Evolutionary conservation across 129 eudicot species (phyloP).

Genomic region (Pseudognaphalium luteoalbum): DNA sequence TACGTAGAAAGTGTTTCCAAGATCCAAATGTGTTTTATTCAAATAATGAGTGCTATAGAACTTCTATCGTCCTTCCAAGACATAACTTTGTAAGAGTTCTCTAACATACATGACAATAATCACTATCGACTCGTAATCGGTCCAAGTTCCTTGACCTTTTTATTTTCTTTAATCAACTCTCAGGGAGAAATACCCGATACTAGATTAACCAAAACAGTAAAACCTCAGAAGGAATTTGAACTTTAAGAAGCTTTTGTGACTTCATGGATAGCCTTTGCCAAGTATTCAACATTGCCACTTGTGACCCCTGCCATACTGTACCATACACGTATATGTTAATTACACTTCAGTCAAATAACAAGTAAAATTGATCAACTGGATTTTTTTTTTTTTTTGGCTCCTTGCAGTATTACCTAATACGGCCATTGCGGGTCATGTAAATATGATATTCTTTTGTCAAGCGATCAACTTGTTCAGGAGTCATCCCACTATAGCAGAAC

Average conservation of each 20-base stretch:
- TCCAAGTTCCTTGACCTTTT: slow-evolving; percentile 16
- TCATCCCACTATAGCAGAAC: slow-evolving; percentile 98
- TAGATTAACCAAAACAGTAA: not conserved
- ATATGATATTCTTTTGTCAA: slow-evolving; percentile 84
- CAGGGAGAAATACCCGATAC: slow-evolving; percentile 16
- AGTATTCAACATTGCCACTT: slow-evolving; percentile 83
- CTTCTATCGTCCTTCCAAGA: slow-evolving; percentile 10
- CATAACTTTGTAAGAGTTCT: not conserved
- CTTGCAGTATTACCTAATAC: slow-evolving; percentile 66
- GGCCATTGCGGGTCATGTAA: slow-evolving; percentile 94
- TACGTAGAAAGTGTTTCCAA: not conserved
- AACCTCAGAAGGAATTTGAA: not conserved
- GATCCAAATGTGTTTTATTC: slow-evolving; percentile 22
- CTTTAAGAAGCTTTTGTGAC: slow-evolving; percentile 64
- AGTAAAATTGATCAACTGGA: not conserved
- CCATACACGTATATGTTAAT: not conserved
- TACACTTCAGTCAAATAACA: slow-evolving; percentile 3
- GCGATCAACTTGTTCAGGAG: slow-evolving; percentile 96
- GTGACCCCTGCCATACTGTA: slow-evolving; percentile 98
- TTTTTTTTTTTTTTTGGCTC: not conserved
- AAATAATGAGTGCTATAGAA: not conserved
- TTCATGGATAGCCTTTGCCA: slow-evolving; percentile 91
- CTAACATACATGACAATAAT: slow-evolving; percentile 10
- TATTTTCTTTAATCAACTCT: slow-evolving; percentile 29
- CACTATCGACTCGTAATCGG: slow-evolving; percentile 6